Percentiles rank a stretch among this genome's conserved stretches.
These are phyloP conservation scores for Thalassia testudinum DNA, from an alignment of 116 monocot species.

Conservation along the genomic window DNA sequence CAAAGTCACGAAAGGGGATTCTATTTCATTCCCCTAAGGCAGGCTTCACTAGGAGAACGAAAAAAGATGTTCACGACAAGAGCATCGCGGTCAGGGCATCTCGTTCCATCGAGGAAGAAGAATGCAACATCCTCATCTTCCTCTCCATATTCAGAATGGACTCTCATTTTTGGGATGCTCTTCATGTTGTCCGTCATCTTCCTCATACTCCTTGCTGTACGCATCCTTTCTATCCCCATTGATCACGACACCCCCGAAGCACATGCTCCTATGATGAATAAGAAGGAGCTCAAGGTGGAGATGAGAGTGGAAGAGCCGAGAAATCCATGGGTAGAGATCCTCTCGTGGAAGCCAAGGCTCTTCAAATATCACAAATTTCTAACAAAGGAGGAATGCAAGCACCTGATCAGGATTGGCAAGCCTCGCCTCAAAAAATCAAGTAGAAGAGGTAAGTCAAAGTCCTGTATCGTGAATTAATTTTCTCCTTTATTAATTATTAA, in stretches of 20 bases:
- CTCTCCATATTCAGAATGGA: slow-evolving; percentile 7
- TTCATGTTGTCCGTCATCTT: slow-evolving; percentile 17
- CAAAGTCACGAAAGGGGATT: no score
- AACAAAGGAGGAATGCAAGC: background rate
- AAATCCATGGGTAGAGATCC: slow-evolving; percentile 51
- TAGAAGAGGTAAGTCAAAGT: no score
- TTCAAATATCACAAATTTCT: slow-evolving; percentile 61
- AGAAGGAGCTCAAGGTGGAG: background rate
- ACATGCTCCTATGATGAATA: background rate
- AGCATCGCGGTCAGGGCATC: no score
- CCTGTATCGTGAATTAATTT: no score
- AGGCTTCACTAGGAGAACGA: no score
- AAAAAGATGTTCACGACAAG: no score
- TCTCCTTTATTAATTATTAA: no score
- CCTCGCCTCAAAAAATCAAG: no score
- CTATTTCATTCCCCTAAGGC: no score
- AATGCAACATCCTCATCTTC: slow-evolving; percentile 1
- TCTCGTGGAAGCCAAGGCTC: slow-evolving; percentile 64
- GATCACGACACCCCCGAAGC: background rate
- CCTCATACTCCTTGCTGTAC: slow-evolving; percentile 20
- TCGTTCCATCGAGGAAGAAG: no score
- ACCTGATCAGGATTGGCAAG: no score
- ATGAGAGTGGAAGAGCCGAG: slow-evolving; percentile 13
- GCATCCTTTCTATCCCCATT: slow-evolving; percentile 24
- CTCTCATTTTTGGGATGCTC: slow-evolving; percentile 12